phyloP scores from a whole-genome alignment of 805 yeast genomes.

The Barnettozyma populi region DNA sequence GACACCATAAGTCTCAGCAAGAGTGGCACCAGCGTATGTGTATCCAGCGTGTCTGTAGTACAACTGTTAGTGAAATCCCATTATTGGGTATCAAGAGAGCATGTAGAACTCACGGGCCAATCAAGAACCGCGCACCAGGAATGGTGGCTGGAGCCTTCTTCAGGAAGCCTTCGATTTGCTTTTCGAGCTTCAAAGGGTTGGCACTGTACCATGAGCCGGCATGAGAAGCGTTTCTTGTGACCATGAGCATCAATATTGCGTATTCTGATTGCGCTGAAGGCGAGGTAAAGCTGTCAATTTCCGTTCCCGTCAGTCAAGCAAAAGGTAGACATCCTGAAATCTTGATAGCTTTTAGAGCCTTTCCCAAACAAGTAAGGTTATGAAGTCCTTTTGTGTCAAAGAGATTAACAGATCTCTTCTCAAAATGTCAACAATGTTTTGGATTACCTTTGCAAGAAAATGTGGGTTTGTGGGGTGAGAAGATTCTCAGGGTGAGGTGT shows the following conservation, averaged over 20 bases:
- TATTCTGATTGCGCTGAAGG: background rate
- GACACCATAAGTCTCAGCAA: constrained; percentile 70
- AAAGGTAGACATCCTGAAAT: background rate
- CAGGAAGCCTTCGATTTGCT: constrained; percentile 48
- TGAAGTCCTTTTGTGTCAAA: background rate
- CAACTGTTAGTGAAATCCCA: background rate
- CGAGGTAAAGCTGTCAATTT: background rate
- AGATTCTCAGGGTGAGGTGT: background rate
- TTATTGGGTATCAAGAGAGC: background rate
- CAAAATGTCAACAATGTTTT: background rate
- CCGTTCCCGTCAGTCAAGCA: no score
- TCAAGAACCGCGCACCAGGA: constrained; percentile 43
- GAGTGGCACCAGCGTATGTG: constrained; percentile 68
- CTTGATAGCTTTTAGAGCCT: background rate
- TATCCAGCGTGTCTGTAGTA: constrained; percentile 78
- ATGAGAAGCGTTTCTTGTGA: constrained; percentile 44
- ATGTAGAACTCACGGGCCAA: constrained; percentile 42
- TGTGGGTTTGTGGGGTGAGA: background rate
- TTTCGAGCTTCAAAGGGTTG: constrained; percentile 35
- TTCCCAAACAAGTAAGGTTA: background rate
- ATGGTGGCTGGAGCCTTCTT: constrained; percentile 29
- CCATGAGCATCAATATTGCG: background rate
- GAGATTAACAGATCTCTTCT: background rate
- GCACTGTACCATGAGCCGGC: constrained; percentile 87
- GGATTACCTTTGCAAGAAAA: background rate